phyloP scores from a whole-genome alignment of 352 stramenopile genomes.

The Plasmopara halstedii region DNA sequence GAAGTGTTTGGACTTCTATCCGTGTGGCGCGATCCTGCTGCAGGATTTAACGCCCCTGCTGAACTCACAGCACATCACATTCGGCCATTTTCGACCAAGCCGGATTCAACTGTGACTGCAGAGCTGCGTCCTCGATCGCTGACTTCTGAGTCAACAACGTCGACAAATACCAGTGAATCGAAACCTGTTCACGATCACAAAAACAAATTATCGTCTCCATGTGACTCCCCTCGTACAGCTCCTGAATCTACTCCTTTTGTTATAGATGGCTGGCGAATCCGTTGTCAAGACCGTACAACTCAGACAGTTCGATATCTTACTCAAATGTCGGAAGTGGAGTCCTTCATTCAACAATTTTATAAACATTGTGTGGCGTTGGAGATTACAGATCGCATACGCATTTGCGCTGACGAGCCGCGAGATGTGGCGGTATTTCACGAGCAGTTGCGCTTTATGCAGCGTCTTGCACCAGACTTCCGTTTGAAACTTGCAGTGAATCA shows the following conservation, averaged over 20 bases:
- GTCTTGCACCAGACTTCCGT: conserved; percentile 51
- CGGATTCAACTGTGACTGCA: conserved; percentile 10
- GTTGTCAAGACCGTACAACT: conserved; percentile 46
- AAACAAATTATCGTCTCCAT: neutral
- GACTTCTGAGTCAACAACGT: conserved; percentile 1
- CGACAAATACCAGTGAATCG: neutral
- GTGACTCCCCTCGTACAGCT: conserved; percentile 6
- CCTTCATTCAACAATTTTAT: conserved; percentile 59
- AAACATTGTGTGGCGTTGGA: conserved; percentile 48
- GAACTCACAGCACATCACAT: conserved; percentile 26
- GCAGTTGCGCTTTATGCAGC: conserved; percentile 58
- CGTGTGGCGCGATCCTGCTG: conserved; percentile 48
- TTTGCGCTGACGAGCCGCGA: conserved; percentile 66
- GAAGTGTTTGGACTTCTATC: conserved; percentile 70
- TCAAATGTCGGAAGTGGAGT: conserved; percentile 45
- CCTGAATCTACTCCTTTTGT: conserved; percentile 23
- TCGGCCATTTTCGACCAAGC: conserved; percentile 13
- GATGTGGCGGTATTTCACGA: conserved; percentile 48
- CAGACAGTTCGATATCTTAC: conserved; percentile 54
- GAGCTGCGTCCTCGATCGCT: conserved; percentile 15
- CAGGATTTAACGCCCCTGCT: conserved; percentile 53
- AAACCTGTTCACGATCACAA: too few relatives aligned
- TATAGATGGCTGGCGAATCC: conserved; percentile 64
- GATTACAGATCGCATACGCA: conserved; percentile 51
- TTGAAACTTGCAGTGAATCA: conserved; percentile 75